A percentile compares a stretch with the other conserved stretches of the same genome.
phyloP scores from a whole-genome alignment of 148 eudicot species.

The Mesembryanthemum crystallinum region DNA sequence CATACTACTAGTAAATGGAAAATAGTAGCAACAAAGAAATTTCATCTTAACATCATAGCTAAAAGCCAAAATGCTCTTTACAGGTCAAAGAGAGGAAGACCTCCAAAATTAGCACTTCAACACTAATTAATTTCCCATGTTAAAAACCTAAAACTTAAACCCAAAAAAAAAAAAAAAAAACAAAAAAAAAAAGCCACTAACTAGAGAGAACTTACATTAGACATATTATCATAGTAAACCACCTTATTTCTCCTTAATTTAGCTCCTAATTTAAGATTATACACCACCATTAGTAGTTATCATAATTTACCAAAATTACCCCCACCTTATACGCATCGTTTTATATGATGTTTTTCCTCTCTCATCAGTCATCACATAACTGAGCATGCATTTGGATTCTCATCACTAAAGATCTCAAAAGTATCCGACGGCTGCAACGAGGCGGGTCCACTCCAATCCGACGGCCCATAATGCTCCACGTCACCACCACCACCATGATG shows the following conservation, averaged over 20 bases:
- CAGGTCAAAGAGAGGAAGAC: background rate
- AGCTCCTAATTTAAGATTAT: constrained; percentile 6
- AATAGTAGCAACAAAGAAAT: no score
- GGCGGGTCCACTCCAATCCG: constrained; percentile 25
- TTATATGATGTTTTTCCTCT: no score
- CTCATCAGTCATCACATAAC: constrained; percentile 32
- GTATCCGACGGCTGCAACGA: constrained; percentile 55
- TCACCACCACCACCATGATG: constrained; percentile 37
- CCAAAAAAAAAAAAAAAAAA: background rate
- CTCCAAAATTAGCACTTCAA: background rate
- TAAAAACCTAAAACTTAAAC: background rate
- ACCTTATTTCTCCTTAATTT: constrained; percentile 18
- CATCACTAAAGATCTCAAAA: constrained; percentile 83
- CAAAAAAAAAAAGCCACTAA: background rate
- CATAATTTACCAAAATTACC: constrained; percentile 23
- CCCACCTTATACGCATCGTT: constrained; percentile 25
- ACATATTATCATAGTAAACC: background rate
- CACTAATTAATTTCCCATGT: background rate
- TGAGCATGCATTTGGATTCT: constrained; percentile 78
- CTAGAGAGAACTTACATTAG: no score
- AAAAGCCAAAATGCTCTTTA: constrained; percentile 27
- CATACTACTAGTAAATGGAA: no score
- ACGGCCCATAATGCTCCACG: constrained; percentile 31
- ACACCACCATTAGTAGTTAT: background rate
- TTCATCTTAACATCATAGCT: no score